Evolutionary conservation across 371 early-diverging fungal species (phyloP).

Genomic region (Batkoa obscura): DNA sequence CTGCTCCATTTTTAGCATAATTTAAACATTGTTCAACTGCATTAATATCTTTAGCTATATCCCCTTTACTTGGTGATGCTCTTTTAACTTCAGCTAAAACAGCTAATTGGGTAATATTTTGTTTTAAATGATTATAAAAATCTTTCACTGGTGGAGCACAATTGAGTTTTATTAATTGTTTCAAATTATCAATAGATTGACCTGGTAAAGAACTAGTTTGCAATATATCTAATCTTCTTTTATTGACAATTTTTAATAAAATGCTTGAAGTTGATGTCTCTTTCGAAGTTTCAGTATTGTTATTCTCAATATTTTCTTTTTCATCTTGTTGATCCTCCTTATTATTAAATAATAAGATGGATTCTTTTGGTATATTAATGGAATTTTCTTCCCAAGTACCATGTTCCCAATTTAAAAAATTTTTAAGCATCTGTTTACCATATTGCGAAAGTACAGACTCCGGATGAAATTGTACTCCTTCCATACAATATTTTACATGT

Average conservation of each 20-base stretch:
- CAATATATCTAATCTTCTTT: constrained; percentile 61
- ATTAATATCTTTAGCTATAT: constrained; percentile 59
- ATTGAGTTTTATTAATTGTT: constrained; percentile 41
- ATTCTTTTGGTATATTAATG: neutral
- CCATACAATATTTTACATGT: constrained; percentile 68
- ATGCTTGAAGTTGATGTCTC: constrained; percentile 12
- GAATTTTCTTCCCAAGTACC: constrained; percentile 69
- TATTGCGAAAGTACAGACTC: constrained; percentile 85
- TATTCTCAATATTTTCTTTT: neutral
- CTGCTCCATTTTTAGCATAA: constrained; percentile 78
- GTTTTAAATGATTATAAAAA: constrained; percentile 45
- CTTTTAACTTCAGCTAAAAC: constrained; percentile 93
- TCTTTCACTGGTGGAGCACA: constrained; percentile 48
- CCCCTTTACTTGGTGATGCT: constrained; percentile 90
- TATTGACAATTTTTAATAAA: constrained; percentile 44
- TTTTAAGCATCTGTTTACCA: constrained; percentile 63
- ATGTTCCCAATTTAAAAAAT: constrained; percentile 69
- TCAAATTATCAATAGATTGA: constrained; percentile 37
- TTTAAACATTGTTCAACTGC: constrained; percentile 65
- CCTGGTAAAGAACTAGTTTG: constrained; percentile 54
- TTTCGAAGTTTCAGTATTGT: too few species aligned
- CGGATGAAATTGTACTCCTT: constrained; percentile 95
- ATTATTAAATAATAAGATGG: neutral
- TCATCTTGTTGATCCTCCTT: neutral
- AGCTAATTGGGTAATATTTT: constrained; percentile 29